Conservation (phyloP, 1,284 basidiomycete species). For the Leccinum huronense region DNA sequence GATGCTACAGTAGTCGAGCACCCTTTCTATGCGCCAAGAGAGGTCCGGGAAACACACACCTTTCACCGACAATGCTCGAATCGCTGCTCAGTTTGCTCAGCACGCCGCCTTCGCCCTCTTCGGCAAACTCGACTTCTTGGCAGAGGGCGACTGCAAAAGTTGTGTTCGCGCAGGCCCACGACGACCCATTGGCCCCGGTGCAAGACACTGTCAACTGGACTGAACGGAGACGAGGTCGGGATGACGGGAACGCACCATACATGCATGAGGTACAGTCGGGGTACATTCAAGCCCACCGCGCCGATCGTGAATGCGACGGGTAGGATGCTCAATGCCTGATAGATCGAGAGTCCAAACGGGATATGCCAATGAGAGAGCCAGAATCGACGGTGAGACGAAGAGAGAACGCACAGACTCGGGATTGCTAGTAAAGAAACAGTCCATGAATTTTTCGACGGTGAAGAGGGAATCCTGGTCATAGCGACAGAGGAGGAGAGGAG, state of each 20-base stretch:
- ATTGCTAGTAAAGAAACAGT: conserved; percentile 77
- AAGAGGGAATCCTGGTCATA: conserved; percentile 78
- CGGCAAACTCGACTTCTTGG: conserved; percentile 93
- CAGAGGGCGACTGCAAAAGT: conserved; percentile 79
- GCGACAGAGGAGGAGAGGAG: conserved; percentile 80
- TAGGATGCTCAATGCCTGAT: conserved; percentile 76
- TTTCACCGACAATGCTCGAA: conserved; percentile 93
- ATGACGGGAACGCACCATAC: conserved; percentile 47
- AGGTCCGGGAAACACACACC: conserved; percentile 41
- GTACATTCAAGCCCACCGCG: conserved; percentile 79
- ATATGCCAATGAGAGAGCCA: not conserved
- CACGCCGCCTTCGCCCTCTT: conserved; percentile 92
- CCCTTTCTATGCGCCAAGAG: no score
- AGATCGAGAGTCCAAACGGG: not conserved
- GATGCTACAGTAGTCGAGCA: conserved; percentile 51
- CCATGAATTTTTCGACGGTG: conserved; percentile 88
- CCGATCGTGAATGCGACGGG: conserved; percentile 84
- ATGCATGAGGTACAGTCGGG: conserved; percentile 87
- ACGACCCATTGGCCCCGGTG: conserved; percentile 86
- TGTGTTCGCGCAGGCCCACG: conserved; percentile 79
- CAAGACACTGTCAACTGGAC: not conserved
- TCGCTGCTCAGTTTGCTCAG: conserved; percentile 90
- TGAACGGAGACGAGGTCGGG: not conserved
- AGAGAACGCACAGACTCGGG: conserved; percentile 51
- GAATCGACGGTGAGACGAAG: not conserved